phyloP scores from a whole-genome alignment of 1,284 basidiomycete genomes.

The Trichosporon sp. region DNA sequence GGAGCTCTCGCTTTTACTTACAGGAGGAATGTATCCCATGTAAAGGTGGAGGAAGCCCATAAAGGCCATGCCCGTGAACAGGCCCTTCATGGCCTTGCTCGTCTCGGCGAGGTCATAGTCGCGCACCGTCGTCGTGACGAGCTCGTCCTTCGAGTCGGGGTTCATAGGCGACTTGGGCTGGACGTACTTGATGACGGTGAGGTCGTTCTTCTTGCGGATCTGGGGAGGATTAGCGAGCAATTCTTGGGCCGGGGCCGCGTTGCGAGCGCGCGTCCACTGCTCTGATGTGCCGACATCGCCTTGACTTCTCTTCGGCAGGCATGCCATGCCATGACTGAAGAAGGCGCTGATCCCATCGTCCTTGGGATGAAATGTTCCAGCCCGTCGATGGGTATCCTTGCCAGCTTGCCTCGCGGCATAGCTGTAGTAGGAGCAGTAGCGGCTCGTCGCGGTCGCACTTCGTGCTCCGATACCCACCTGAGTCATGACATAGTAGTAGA shows the following conservation, averaged over 20 bases:
- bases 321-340: no score
- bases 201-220: slow-evolving; percentile 23
- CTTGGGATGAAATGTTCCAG: background rate
- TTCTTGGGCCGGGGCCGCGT: no score
- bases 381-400: background rate
- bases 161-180: slow-evolving; percentile 23
- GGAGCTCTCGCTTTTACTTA: background rate
- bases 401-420: no score
- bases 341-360: background rate
- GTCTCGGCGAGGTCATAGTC: slow-evolving; percentile 25
- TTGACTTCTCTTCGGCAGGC: no score
- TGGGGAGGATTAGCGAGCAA: no score
- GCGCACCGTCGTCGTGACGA: slow-evolving; percentile 22
- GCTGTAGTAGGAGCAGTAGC: no score
- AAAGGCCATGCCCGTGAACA: slow-evolving; percentile 19
- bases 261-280: background rate
- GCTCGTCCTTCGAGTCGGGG: slow-evolving; percentile 23
- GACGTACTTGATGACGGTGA: slow-evolving; percentile 23
- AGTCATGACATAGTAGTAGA: slow-evolving; percentile 20
- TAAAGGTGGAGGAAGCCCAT: slow-evolving; percentile 23
- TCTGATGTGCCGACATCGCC: background rate
- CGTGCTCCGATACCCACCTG: slow-evolving; percentile 8
- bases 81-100: slow-evolving; percentile 22
- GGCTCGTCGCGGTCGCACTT: no score
- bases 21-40: slow-evolving; percentile 25